Evolutionary conservation across 2,329 filamentous ascomycete genomes (phyloP).

Genomic region (Beauveria medogensis): DNA sequence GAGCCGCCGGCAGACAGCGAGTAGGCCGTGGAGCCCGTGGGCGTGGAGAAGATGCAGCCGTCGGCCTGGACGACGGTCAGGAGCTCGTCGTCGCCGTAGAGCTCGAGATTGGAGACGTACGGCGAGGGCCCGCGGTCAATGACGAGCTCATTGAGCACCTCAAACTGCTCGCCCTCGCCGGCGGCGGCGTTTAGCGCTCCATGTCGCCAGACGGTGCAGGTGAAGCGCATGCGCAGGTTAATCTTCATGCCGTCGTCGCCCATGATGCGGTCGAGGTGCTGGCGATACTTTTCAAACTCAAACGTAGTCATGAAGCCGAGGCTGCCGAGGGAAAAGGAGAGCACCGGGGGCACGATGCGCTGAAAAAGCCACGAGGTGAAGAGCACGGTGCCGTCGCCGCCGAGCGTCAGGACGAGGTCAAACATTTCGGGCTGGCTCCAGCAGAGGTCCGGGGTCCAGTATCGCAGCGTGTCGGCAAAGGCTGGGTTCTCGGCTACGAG

Average conservation of each 20-base stretch:
- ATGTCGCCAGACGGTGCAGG: slow-evolving; percentile 87
- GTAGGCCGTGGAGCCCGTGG: slow-evolving; percentile 91
- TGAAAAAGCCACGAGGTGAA: slow-evolving; percentile 93
- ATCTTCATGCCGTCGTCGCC: slow-evolving; percentile 93
- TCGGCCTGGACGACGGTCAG: slow-evolving; percentile 94
- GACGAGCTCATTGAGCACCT: slow-evolving; percentile 96
- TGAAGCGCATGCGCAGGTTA: slow-evolving; percentile 97
- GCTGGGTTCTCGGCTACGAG: slow-evolving; percentile 66
- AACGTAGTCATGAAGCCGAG: slow-evolving; percentile 86
- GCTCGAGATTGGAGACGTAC: slow-evolving; percentile 92
- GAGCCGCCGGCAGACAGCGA: slow-evolving; percentile 92
- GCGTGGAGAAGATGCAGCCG: slow-evolving; percentile 95
- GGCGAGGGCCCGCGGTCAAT: slow-evolving; percentile 95
- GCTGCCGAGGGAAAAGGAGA: slow-evolving; percentile 77
- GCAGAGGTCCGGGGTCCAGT: slow-evolving; percentile 95
- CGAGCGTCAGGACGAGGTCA: slow-evolving; percentile 83
- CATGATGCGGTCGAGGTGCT: slow-evolving; percentile 83
- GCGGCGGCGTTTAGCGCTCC: slow-evolving; percentile 43
- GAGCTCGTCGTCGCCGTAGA: slow-evolving; percentile 91
- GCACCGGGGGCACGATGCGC: slow-evolving; percentile 73
- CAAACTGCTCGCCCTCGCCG: slow-evolving; percentile 85
- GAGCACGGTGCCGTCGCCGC: slow-evolving; percentile 78
- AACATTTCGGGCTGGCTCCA: slow-evolving; percentile 92
- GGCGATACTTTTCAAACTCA: slow-evolving; percentile 79
- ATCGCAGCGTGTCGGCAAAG: slow-evolving; percentile 78